These are phyloP conservation scores for Cyanidioschyzon merolae DNA, from an alignment of 23 red algal species.

Conservation along the genomic window DNA sequence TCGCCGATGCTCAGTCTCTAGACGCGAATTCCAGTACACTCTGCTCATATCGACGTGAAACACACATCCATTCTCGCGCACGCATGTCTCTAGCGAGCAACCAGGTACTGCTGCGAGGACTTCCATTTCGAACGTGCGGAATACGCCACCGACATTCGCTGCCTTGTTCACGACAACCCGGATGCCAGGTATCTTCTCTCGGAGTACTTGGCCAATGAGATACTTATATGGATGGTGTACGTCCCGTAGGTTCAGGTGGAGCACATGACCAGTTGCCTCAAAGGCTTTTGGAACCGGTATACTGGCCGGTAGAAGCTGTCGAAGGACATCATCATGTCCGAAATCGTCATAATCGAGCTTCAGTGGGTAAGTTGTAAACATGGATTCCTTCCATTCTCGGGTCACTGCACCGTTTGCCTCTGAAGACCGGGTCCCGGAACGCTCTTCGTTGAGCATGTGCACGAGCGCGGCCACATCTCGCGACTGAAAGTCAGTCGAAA, in stretches of 20 bases:
- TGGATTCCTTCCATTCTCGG: neutral
- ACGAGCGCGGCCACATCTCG: neutral
- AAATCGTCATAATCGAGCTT: constrained; percentile 32
- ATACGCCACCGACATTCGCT: constrained; percentile 52
- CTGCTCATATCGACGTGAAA: constrained; percentile 53
- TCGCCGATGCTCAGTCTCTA: constrained; percentile 76
- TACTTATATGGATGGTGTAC: constrained; percentile 36
- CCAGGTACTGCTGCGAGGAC: constrained; percentile 46
- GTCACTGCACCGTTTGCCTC: neutral
- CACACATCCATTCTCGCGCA: constrained; percentile 78
- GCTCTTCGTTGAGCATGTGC: neutral
- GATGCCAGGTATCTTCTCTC: constrained; percentile 61
- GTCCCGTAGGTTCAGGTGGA: constrained; percentile 77
- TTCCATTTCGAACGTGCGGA: constrained; percentile 82
- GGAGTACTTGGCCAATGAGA: constrained; percentile 61
- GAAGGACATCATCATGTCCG: constrained; percentile 28
- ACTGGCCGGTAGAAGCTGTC: constrained; percentile 23
- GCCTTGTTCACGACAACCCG: constrained; percentile 88
- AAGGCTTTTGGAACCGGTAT: constrained; percentile 57
- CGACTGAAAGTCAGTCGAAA: too few species aligned
- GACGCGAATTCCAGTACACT: constrained; percentile 95
- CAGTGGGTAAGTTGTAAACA: constrained; percentile 4
- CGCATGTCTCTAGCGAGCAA: constrained; percentile 26
- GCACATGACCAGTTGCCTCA: constrained; percentile 62
- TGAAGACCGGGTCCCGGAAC: neutral